Conservation (phyloP, 1,139 yeast species). For the Diutina siamensis region DNA sequence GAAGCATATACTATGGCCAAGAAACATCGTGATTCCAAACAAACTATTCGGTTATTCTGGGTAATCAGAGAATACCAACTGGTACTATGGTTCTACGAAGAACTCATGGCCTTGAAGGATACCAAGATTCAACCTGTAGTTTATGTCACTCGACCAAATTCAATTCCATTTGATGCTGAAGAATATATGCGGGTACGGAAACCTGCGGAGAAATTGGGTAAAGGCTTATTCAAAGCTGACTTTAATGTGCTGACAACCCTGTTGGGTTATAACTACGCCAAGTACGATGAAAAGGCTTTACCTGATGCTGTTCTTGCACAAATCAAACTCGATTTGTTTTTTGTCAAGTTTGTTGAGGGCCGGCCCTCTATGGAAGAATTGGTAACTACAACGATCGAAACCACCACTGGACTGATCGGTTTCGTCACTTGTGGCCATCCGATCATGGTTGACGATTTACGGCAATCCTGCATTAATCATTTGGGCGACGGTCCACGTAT, state of each 20-base stretch:
- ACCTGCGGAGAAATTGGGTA: neutral
- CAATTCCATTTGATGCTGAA: neutral
- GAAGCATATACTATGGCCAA: constrained; percentile 11
- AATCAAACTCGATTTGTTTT: neutral
- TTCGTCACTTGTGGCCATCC: constrained; percentile 35
- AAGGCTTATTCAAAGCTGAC: constrained; percentile 11
- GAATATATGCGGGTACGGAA: neutral
- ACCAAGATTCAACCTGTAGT: constrained; percentile 24
- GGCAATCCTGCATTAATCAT: constrained; percentile 8
- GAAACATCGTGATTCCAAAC: neutral
- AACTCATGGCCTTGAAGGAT: constrained; percentile 20
- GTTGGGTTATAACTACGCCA: neutral
- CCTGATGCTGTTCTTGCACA: constrained; percentile 1
- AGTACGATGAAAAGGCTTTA: neutral
- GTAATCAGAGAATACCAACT: constrained; percentile 33
- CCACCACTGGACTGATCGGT: constrained; percentile 29
- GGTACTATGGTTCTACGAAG: constrained; percentile 39
- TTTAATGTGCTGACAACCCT: neutral
- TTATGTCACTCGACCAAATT: constrained; percentile 22
- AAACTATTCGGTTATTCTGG: constrained; percentile 35
- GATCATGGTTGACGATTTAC: constrained; percentile 11
- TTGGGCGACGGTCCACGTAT: constrained; percentile 8
- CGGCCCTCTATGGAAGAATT: constrained; percentile 30
- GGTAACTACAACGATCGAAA: constrained; percentile 23
- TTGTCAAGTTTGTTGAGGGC: constrained; percentile 25